A percentile compares a stretch with the other conserved stretches of the same genome.
Conservation (phyloP, 75 land plant genomes). For the Isoetes taiwanensis region DNA sequence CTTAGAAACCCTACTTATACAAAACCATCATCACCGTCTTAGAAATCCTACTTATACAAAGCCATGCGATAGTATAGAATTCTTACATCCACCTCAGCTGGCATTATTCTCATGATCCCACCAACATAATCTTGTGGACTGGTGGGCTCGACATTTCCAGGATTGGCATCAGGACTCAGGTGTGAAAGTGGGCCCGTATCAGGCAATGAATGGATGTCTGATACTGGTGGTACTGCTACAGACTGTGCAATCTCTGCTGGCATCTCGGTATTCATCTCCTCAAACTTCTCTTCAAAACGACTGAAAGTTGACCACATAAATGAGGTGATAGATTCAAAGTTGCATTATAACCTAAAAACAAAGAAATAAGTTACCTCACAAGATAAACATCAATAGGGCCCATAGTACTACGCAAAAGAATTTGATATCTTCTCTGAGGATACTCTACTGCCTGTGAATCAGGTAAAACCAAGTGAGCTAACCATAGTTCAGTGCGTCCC, state of each 20-base stretch:
- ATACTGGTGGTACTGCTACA: constrained; percentile 7
- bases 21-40: not conserved
- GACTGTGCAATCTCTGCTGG: constrained; percentile 20
- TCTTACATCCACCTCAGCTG: constrained; percentile 61
- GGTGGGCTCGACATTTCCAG: constrained; percentile 28
- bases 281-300: constrained; percentile 85
- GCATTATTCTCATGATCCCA: constrained; percentile 72
- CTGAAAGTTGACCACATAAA: constrained; percentile 15
- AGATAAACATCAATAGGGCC: constrained; percentile 97
- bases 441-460: constrained; percentile 63
- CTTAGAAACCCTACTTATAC: too few relatives aligned
- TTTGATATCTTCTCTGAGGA: constrained; percentile 77
- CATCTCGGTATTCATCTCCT: constrained; percentile 48
- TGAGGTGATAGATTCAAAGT: not conserved
- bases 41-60: not conserved
- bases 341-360: not conserved
- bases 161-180: constrained; percentile 18
- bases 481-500: not conserved
- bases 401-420: constrained; percentile 75
- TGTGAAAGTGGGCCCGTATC: not conserved
- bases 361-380: constrained; percentile 47
- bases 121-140: constrained; percentile 43
- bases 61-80: not conserved
- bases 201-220: not conserved
- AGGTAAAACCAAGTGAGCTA: not conserved